These are phyloP conservation scores for Haplosporangium gracile DNA, from an alignment of 192 early-diverging fungal genomes.

Conservation along the genomic window DNA sequence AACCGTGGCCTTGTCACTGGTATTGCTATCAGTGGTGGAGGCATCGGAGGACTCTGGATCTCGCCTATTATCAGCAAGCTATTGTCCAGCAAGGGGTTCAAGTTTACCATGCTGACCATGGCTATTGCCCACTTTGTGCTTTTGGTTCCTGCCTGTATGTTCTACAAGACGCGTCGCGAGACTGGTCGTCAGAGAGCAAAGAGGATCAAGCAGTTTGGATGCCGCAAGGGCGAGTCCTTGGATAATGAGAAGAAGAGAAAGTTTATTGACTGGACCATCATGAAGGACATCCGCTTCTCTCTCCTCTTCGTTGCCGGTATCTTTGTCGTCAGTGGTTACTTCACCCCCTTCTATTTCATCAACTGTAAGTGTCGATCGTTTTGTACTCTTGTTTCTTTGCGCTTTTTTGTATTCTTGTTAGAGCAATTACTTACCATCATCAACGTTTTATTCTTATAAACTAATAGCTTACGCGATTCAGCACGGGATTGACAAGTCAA, in stretches of 20 bases:
- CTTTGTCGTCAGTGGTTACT: constrained; percentile 42
- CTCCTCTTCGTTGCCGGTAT: constrained; percentile 51
- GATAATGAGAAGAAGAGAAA: constrained; percentile 39
- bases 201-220: constrained; percentile 33
- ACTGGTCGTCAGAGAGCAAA: constrained; percentile 33
- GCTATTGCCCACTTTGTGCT: constrained; percentile 64
- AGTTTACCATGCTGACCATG: constrained; percentile 63
- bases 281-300: constrained; percentile 32
- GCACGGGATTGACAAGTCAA: constrained; percentile 52
- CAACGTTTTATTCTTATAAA: not conserved
- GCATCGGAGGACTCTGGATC: constrained; percentile 69
- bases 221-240: constrained; percentile 36
- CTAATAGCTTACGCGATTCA: constrained; percentile 58
- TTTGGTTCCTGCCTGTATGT: constrained; percentile 23
- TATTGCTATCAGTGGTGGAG: constrained; percentile 48
- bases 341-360: constrained; percentile 43
- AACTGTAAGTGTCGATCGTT: constrained; percentile 48
- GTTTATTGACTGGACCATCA: constrained; percentile 46
- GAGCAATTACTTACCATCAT: not conserved
- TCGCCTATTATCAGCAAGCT: constrained; percentile 63
- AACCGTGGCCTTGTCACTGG: constrained; percentile 73
- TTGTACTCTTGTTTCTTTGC: not conserved
- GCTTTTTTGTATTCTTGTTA: not conserved
- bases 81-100: constrained; percentile 48
- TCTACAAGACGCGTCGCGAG: constrained; percentile 35